phyloP scores from a whole-genome alignment of 179 eudicot species.

The Corrigiola litoralis region DNA sequence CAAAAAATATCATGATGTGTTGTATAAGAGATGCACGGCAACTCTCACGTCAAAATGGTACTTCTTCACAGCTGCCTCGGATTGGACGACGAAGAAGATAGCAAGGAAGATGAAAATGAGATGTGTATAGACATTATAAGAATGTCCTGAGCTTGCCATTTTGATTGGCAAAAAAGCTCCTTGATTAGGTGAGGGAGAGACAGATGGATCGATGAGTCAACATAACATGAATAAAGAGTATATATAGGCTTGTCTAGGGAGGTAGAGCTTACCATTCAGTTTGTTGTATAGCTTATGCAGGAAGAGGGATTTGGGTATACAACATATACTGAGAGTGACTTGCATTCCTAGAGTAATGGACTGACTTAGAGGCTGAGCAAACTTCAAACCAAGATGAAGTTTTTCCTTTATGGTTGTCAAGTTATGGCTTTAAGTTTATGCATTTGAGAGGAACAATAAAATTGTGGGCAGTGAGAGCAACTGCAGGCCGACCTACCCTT shows the following conservation, averaged over 20 bases:
- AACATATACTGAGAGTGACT: constrained; percentile 14
- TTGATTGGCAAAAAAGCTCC: not conserved
- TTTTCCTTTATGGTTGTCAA: constrained; percentile 8
- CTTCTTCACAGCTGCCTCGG: constrained; percentile 42
- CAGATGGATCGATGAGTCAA: not conserved
- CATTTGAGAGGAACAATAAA: not conserved
- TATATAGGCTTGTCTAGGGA: constrained; percentile 7
- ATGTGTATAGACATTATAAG: constrained; percentile 1
- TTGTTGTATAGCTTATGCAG: constrained; percentile 10
- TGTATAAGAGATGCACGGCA: too few relatives aligned
- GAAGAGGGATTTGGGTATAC: not conserved
- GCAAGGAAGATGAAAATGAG: constrained; percentile 5
- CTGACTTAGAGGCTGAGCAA: constrained; percentile 20
- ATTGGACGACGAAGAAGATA: constrained; percentile 6
- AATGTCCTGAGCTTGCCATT: constrained; percentile 7
- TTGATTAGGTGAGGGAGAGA: not conserved
- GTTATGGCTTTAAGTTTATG: constrained; percentile 20
- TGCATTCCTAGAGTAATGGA: constrained; percentile 6
- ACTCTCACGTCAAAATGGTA: constrained; percentile 49
- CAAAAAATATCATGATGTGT: too few relatives aligned
- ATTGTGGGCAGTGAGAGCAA: not conserved
- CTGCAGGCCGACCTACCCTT: constrained; percentile 5
- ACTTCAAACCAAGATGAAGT: constrained; percentile 22
- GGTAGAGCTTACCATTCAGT: constrained; percentile 23
- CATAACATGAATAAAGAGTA: not conserved